Evolutionary conservation across 306 rosid genomes (phyloP).

Genomic region (Inga laurina): DNA sequence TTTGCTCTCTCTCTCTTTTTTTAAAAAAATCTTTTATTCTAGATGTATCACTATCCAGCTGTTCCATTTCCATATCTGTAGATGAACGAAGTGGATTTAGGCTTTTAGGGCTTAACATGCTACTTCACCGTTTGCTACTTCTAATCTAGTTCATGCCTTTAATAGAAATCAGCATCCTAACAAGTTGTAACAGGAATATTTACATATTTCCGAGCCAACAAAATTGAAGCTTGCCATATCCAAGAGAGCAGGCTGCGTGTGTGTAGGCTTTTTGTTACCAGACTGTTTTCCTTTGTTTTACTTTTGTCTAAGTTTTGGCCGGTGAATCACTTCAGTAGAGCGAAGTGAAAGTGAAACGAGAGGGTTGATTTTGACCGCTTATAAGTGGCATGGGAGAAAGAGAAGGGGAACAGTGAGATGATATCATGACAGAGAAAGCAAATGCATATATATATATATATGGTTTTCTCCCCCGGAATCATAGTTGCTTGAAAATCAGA

Average conservation of each 20-base stretch:
- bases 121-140: conserved; percentile 13
- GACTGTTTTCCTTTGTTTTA: conserved; percentile 8
- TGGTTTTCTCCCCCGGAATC: conserved; percentile 41
- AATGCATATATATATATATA: neutral
- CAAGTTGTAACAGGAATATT: neutral
- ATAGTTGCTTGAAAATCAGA: conserved; percentile 35
- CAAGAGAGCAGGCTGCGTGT: neutral
- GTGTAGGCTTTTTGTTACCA: neutral
- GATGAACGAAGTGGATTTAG: too few species aligned
- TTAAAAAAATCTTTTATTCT: too few species aligned
- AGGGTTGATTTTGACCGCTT: conserved; percentile 18
- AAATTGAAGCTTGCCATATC: neutral
- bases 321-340: neutral
- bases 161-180: neutral
- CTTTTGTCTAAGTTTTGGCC: neutral
- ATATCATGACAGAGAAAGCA: conserved; percentile 21
- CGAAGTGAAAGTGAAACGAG: neutral
- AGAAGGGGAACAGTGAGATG: conserved; percentile 4
- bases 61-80: too few species aligned
- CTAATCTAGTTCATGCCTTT: conserved; percentile 17
- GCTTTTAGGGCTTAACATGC: neutral
- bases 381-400: conserved; percentile 4
- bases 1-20: neutral
- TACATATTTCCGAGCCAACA: neutral
- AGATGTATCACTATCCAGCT: too few species aligned